Evolutionary conservation across 805 yeast species (phyloP).

Genomic region (Cyberlindnera lachancei): DNA sequence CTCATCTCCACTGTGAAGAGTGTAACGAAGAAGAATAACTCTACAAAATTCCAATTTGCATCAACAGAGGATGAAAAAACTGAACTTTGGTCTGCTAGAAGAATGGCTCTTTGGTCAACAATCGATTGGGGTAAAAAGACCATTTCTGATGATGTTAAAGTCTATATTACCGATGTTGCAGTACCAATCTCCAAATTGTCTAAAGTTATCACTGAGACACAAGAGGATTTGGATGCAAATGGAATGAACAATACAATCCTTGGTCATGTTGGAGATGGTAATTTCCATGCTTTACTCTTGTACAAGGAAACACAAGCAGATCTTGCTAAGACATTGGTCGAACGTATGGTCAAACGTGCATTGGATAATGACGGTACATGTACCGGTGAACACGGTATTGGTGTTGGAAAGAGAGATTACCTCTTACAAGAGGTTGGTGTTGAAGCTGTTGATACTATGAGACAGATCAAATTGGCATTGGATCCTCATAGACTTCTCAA

Average conservation of each 20-base stretch:
- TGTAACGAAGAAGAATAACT: conserved; percentile 48
- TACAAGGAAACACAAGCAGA: conserved; percentile 45
- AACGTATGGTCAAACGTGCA: conserved; percentile 59
- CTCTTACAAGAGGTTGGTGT: conserved; percentile 58
- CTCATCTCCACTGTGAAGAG: conserved; percentile 36
- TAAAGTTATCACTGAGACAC: conserved; percentile 52
- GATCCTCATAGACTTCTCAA: conserved; percentile 70
- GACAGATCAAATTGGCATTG: conserved; percentile 60
- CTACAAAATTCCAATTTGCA: conserved; percentile 56
- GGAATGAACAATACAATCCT: conserved; percentile 52
- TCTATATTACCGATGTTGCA: conserved; percentile 78
- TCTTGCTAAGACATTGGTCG: conserved; percentile 42
- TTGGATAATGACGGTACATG: conserved; percentile 72
- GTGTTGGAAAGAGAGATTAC: conserved; percentile 64
- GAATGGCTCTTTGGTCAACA: conserved; percentile 58
- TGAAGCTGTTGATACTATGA: conserved; percentile 64
- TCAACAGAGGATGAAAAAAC: conserved; percentile 51
- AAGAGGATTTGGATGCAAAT: conserved; percentile 46
- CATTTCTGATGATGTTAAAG: conserved; percentile 38
- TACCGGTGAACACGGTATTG: conserved; percentile 86
- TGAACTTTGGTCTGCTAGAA: conserved; percentile 72
- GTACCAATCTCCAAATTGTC: conserved; percentile 71
- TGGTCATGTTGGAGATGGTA: conserved; percentile 84
- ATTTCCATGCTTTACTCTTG: conserved; percentile 62
- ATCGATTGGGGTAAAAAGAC: conserved; percentile 54